phyloP scores from a whole-genome alignment of 2,329 filamentous ascomycete genomes.

The Curvularia verruculosa region DNA sequence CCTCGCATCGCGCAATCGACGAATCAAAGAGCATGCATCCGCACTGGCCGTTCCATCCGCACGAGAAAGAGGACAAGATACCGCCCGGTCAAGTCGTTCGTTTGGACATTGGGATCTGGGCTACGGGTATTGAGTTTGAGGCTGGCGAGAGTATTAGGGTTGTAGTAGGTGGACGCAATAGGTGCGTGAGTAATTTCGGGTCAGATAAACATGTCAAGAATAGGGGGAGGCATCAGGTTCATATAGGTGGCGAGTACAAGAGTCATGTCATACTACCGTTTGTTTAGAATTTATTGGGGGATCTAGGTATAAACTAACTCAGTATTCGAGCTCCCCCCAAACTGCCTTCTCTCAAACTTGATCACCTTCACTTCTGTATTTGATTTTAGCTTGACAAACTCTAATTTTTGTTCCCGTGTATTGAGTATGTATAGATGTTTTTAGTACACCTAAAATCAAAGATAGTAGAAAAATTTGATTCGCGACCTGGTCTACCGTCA shows the following conservation, averaged over 20 bases:
- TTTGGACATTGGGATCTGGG: conserved; percentile 12
- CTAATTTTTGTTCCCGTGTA: too few relatives aligned
- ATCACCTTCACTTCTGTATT: too few relatives aligned
- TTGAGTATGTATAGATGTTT: too few relatives aligned
- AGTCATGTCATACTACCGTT: not conserved
- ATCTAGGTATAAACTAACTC: too few relatives aligned
- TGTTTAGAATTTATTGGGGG: not conserved
- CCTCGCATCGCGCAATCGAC: conserved; percentile 4
- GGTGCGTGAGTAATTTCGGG: not conserved
- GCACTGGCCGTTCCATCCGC: not conserved
- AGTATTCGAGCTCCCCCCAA: too few relatives aligned
- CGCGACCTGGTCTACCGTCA: too few relatives aligned
- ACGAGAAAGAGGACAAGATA: not conserved
- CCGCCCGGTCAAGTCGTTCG: conserved; percentile 1
- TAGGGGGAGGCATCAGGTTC: not conserved
- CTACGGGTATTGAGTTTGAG: conserved; percentile 13
- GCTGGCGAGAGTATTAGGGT: conserved; percentile 1
- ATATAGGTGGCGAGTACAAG: not conserved
- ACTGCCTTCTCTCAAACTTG: too few relatives aligned
- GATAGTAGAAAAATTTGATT: too few relatives aligned
- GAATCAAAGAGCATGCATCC: not conserved
- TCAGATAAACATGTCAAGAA: not conserved
- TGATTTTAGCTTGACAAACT: too few relatives aligned
- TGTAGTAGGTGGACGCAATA: not conserved
- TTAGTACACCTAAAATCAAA: too few relatives aligned